Conservation (phyloP, 2,329 filamentous ascomycete species). For the Diaporthe nobilis region DNA sequence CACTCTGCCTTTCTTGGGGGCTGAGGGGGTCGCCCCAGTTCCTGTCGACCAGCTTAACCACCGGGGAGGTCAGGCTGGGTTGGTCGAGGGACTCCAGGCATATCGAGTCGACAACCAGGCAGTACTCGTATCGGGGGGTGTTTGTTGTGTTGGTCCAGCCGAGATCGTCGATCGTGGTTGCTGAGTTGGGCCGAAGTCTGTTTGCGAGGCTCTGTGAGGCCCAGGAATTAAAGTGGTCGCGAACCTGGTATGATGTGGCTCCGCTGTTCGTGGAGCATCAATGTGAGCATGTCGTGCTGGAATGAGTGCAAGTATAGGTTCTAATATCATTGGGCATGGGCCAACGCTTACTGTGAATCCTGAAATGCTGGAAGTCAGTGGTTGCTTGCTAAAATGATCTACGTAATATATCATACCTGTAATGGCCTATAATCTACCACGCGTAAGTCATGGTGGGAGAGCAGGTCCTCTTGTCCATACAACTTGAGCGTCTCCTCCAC, state of each 20-base stretch:
- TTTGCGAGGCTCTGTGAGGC: background rate
- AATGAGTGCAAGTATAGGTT: background rate
- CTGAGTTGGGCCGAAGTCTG: background rate
- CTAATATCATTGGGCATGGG: background rate
- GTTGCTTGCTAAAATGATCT: background rate
- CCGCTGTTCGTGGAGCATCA: background rate
- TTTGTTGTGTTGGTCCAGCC: background rate
- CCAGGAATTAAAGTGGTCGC: background rate
- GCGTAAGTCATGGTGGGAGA: background rate
- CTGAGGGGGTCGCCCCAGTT: background rate
- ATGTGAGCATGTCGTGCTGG: too few species aligned
- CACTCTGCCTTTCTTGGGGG: background rate
- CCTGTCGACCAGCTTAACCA: too few species aligned
- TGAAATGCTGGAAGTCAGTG: background rate
- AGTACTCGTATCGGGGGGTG: background rate
- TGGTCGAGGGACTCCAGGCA: constrained; percentile 10
- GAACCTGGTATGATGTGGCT: background rate
- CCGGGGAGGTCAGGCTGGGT: background rate
- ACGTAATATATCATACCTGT: background rate
- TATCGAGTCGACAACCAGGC: background rate
- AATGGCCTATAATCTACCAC: background rate
- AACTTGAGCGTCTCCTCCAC: background rate
- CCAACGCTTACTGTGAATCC: background rate
- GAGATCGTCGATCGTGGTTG: background rate
- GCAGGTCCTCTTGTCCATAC: background rate